Base-by-base conservation (phyloP, 1,284 basidiomycete species). In the Microbotryomycetes sp. region DNA sequence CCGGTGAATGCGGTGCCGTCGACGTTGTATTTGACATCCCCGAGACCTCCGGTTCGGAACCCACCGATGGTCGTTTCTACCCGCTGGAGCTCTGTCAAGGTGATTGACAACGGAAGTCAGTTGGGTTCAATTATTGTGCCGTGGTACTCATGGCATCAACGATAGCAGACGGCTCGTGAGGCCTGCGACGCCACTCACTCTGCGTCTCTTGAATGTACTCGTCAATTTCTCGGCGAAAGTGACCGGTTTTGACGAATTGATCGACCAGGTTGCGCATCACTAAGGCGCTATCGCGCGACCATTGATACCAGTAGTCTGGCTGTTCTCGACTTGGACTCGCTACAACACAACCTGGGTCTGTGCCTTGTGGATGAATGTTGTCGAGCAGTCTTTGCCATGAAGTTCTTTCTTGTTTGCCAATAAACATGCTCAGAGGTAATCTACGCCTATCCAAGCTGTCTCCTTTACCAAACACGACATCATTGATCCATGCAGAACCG, bases 11-110 rank as follows among this genome's bases (percentile, higher is more conserved):
- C 32, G 12, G 68, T 70, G 22, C 78, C 77, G 62, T 79, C 70
- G 6, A 76, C 74, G 28, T 78, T 54, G 65, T 78, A 82, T 71
- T 82, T 82, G 42, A 80, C 80, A 66, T 82, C 81, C n/a, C 78
- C 79, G 23, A 81, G 62, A 0, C 80, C 80, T 9, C 80, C 80
- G n/a, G 68, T 54, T 28, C 62, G 56, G 54, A 78, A 75, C 12
- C 76, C 75, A 9, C 80, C 80, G 1, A 77, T 77, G 0, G 74
- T 77, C 26, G 77, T 81, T 14, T 68, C 30, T 22, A 70, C 58
- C 28, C 70, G 68, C 70, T 81, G 80, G 45, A 81, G 68, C 9
- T 66, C 60, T 2, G 64, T 67, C 57, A 77, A 77, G n/a, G 73
- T 68, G 1, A 57, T 26, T 25, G 76, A 69, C 57, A 76, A 78